Base-by-base conservation (phyloP, 139 green algal species). In the Volvox africanus region DNA sequence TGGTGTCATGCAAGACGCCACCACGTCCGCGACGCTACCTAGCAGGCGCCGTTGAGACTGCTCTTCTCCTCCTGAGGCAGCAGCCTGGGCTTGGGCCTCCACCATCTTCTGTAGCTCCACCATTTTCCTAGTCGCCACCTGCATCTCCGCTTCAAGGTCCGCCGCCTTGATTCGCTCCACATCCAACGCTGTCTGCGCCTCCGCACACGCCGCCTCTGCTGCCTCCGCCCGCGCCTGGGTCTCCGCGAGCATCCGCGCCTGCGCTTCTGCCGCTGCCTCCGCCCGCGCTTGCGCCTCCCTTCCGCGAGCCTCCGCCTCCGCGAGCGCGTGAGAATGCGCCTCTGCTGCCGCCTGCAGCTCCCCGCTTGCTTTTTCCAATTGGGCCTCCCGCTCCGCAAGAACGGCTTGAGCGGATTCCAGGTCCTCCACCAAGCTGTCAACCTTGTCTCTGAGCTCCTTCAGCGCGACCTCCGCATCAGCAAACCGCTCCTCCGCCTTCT, bases 91-190 rank as follows among this genome's bases (percentile, higher is more conserved):
- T 12, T 28, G 21, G 5, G 21, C 9, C 37, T 69, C 14, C 35
- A 37, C 32, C 3, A 35, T 18, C 67, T 80, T 50, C 85, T 89
- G 69, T 68, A 75, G 37, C 28, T 89, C 85, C 18, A 89, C 32
- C 24, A 81, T 17, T 12, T 73, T 44, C 32, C 36, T 33, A 1
- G 22, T 89, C 19, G 84, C 84, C 36, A 62, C 68, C 26, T 50
- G 5, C 67, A 89, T n/a, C 26, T 89, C 84, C 84, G 14, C 36
- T 28, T 81, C 84, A 17, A 89, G 85, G 11, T 33, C 69, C 37
- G 16, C 85, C 1, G 69, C 71, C 68, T 30, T 28, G 13, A 18
- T 16, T 5, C 67, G 83, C 83, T 88, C 83, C 36, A n/a, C 61
- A 55, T 87, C 61, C 81, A 61, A 20, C 81, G 67, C 61, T n/a